Base-by-base conservation (phyloP, 2,329 filamentous ascomycete genomes). In the Cordyceps militaris region DNA sequence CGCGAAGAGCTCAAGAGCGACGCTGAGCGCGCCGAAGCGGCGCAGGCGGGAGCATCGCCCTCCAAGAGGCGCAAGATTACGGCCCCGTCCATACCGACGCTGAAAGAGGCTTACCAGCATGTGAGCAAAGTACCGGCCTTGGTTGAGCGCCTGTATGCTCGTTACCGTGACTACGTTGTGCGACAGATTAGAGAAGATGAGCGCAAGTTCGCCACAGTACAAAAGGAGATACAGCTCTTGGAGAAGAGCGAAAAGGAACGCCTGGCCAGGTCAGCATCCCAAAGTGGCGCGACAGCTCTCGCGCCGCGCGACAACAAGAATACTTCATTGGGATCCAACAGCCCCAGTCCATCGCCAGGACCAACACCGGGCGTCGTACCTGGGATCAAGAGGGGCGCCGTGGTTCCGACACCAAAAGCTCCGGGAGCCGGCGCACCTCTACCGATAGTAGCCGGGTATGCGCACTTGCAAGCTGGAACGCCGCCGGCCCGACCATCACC, bases 11-110 rank as follows among this genome's bases (percentile, higher is more conserved):
- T 86, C 62, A 82, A 74, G 64, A 70, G 69, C 56, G 81, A 87
- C 61, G 70, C 71, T 21, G 77, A 67, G 40, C 65, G 66, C 9
- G 66, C 67, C 59, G 66, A 71, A 24, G 71, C 70, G 59, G 68
- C 58, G n/a, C 43, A 51, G 26, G 61, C 60, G n/a, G 67, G 65
- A 48, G 67, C 75, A 36, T 79, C 78, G 30, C 79, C 82, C 6
- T 81, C 84, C 10, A 85, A 81, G 70, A 94, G 92, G 76, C 83
- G 89, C 65, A 95, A 93, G 75, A 79, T 88, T 38, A 79, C 82
- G 30, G 85, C 79, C 59, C 84, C 88, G 9, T 77, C 80, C 47
- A 68, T 85, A 59, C 83, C 85, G 13, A 83, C 83, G 1, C 74
- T 91, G 28, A 79, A 83, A 62, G 88, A 92, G 61, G 83, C 83